Base-by-base conservation (phyloP, 768 basidiomycete species). In the Coprinopsis cinerea region DNA sequence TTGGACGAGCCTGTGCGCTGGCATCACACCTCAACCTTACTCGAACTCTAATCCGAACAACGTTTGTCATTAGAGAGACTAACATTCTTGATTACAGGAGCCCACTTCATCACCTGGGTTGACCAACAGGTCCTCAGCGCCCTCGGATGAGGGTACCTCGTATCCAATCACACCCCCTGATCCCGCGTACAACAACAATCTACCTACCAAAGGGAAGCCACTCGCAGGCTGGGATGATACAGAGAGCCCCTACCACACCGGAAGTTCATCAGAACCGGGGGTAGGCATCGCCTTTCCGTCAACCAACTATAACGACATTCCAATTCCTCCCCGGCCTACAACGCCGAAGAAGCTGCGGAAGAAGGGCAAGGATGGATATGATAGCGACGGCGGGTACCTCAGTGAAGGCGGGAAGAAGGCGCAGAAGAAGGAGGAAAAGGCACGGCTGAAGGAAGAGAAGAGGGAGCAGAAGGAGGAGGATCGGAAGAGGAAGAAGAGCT, bases 371-470 rank as follows among this genome's bases (percentile, higher is more conserved):
- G 76, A 74, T 56, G 78, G 75, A 2, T 73, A 79, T 55, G 78
- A 79, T 40, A 77, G 74, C 53, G 78, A 79, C 51, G 75, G 71
- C 3, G 77, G 72, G 1, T 75, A 78, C 55, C 53, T 75, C 30
- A 78, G 75, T 44, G 77, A 78, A 37, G 59, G 24, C 17, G 57
- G 48, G 62, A 67, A 59, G 60, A 65, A 59, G 51, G 59, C 64
- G 35, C 49, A 55, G 37, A 58, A 57, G 53, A 49, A 55, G 41
- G 57, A 56, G 49, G 49, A 52, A 20, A 59, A 61, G 50, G 57
- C 59, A 52, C 48, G 53, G 45, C 53, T 56, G n/a, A 61, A 59
- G 54, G 51, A 54, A 51, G 54, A 52, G 39, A 57, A 52, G 28
- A 52, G 53, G 15, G 47, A 58, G 25, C 59, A 54, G 39, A 61